A percentile compares a stretch with the other conserved stretches of the same genome.
Evolutionary conservation across 2,329 filamentous ascomycete species (phyloP).

Genomic region (Xylaria sp.): DNA sequence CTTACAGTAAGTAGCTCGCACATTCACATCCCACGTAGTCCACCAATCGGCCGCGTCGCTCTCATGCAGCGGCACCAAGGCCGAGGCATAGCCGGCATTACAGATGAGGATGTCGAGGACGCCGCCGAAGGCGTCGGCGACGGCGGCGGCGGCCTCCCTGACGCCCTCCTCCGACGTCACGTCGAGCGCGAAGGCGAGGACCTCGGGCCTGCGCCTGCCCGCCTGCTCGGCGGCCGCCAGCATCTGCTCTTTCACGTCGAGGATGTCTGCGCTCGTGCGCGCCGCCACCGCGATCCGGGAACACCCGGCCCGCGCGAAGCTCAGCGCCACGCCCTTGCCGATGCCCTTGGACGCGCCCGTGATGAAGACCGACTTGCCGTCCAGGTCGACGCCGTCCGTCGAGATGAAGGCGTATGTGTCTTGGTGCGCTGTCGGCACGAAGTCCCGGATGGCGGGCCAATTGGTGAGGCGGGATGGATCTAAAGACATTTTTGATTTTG

Average conservation of each 20-base stretch:
- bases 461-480: slow-evolving; percentile 29
- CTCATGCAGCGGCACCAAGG: slow-evolving; percentile 41
- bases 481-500: slow-evolving; percentile 9
- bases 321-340: slow-evolving; percentile 58
- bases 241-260: slow-evolving; percentile 49
- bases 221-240: slow-evolving; percentile 45
- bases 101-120: slow-evolving; percentile 50
- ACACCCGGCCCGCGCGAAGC: slow-evolving; percentile 61
- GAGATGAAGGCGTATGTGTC: slow-evolving; percentile 44
- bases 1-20: slow-evolving; percentile 32
- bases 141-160: slow-evolving; percentile 39
- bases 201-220: slow-evolving; percentile 37
- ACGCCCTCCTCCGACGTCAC: slow-evolving; percentile 45
- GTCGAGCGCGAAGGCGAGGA: slow-evolving; percentile 46
- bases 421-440: slow-evolving; percentile 36
- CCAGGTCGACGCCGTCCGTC: slow-evolving; percentile 27
- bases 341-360: slow-evolving; percentile 60
- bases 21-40: slow-evolving; percentile 35
- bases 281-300: slow-evolving; percentile 60
- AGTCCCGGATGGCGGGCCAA: slow-evolving; percentile 32
- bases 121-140: slow-evolving; percentile 29
- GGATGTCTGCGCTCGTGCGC: slow-evolving; percentile 56
- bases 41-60: slow-evolving; percentile 32
- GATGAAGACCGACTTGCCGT: slow-evolving; percentile 52
- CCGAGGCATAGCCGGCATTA: slow-evolving; percentile 51